A percentile compares a stretch with the other conserved stretches of the same genome.
Conservation (phyloP, 257 asterid genomes). For the Capsicum baccatum region DNA sequence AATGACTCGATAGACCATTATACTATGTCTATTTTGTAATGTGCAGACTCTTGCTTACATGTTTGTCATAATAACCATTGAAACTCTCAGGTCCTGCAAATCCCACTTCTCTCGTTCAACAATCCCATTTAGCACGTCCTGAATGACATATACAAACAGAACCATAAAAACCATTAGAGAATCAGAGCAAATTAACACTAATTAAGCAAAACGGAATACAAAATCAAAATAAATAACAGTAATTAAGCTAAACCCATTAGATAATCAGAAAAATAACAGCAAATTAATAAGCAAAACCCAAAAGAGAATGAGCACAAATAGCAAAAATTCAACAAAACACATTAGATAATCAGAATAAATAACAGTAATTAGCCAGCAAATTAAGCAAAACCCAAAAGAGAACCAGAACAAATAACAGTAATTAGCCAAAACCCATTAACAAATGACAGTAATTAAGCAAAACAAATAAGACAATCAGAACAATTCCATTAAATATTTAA, state of each 20-base stretch:
- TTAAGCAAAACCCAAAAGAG: not conserved
- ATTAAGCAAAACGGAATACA: too few relatives aligned
- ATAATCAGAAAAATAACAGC: not conserved
- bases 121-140: slow-evolving; percentile 65
- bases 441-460: not conserved
- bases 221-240: not conserved
- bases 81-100: slow-evolving; percentile 58
- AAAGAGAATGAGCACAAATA: too few relatives aligned
- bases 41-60: too few relatives aligned
- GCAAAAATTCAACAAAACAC: too few relatives aligned
- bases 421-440: not conserved
- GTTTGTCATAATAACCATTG: too few relatives aligned
- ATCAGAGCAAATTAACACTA: too few relatives aligned
- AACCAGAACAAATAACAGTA: not conserved
- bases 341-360: not conserved
- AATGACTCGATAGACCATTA: too few relatives aligned
- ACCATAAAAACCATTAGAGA: not conserved
- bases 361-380: not conserved
- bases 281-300: not conserved
- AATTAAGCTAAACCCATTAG: not conserved
- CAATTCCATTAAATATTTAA: not conserved
- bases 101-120: slow-evolving; percentile 65
- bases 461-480: not conserved
- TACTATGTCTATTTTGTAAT: too few relatives aligned
- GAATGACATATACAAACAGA: slow-evolving; percentile 14